Evolutionary conservation across 1,139 yeast genomes (phyloP), one percentile per base, ranked within the genome.

Genomic region (Candida pseudocylindracea): DNA sequence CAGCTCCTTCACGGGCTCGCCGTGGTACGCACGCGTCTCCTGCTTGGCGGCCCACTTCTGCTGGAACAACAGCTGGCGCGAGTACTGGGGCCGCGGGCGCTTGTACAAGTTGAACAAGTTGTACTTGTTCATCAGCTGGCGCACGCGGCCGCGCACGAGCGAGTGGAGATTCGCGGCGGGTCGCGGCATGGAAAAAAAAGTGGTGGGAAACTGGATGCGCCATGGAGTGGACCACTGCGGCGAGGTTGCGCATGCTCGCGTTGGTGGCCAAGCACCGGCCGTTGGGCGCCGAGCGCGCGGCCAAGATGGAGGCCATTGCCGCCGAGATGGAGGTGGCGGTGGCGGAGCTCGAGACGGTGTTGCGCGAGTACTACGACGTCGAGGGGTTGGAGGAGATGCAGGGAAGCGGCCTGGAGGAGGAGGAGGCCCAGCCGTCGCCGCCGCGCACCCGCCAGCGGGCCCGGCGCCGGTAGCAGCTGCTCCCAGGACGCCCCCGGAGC

Each of bases 21-120:
- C 98, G 50, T 88, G 98, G 51, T 88, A 88, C 2, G 91, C 76
- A 55, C 98, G 68, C 4, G 96, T 74, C 49, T 83, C 95, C 46
- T 74, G 75, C 51, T 91, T 88, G 34, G 95, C 75, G 8, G 63
- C 56, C 85, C 93, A 88, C 55, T 83, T 81, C 53, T 85, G 94
- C 54, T 83, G 94, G 55, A 64, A 88, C 36, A 80, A 55, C 11
- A 83, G 67, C 45, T 66, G 68, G 8, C 70, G 64, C 36, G 60
- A 44, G 46, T 60, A 67, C 36, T 56, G 60, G 27, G 65, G 55
- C 33, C 59, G 58, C 29, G 69, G 64, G 45, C 76, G 74, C 51
- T 74, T 75, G 55, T 70, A 74, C 39, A 85, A 55, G 47, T 88
- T 88, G 68, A 79, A 88, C 52, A 88, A 59, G 52, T 88, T 88